Percentiles rank a stretch among this genome's conserved stretches.
Evolutionary conservation across 2,329 filamentous ascomycete species (phyloP).

Genomic region (Amauroascus niger): DNA sequence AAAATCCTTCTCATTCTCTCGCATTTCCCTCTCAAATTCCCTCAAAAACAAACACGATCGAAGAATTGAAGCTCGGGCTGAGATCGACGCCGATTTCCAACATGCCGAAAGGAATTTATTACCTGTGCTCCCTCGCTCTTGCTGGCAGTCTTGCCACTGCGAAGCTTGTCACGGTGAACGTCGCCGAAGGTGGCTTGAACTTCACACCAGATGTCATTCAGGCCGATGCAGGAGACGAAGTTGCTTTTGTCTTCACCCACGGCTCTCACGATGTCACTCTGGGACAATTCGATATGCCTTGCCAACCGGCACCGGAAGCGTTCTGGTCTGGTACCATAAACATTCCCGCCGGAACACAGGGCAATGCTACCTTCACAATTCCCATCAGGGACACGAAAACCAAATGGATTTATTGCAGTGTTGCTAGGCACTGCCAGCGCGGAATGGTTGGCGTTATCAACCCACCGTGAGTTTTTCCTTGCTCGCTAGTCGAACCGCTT

Average conservation of each 20-base stretch:
- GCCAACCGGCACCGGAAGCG: constrained; percentile 6
- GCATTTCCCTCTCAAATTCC: not conserved
- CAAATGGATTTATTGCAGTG: constrained; percentile 46
- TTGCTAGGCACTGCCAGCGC: constrained; percentile 41
- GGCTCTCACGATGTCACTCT: constrained; percentile 15
- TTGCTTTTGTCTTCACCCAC: constrained; percentile 15
- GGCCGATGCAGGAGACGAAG: constrained; percentile 12
- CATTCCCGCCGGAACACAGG: constrained; percentile 3
- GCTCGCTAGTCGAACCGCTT: not conserved
- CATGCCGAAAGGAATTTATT: constrained; percentile 1
- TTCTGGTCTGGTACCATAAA: constrained; percentile 17
- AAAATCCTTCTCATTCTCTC: constrained; percentile 1
- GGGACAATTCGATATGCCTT: constrained; percentile 15
- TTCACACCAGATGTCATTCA: constrained; percentile 13
- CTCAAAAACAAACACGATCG: not conserved
- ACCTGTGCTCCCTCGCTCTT: constrained; percentile 11
- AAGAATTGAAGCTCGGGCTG: not conserved
- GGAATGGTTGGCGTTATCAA: constrained; percentile 47
- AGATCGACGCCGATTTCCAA: not conserved
- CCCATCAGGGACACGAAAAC: constrained; percentile 37
- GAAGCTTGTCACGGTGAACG: constrained; percentile 13
- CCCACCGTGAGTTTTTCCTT: constrained; percentile 29
- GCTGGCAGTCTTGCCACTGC: constrained; percentile 11
- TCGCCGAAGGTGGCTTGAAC: constrained; percentile 13
- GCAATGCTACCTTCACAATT: constrained; percentile 35